A percentile compares a stretch with the other conserved stretches of the same genome.
These are phyloP conservation scores for Entoloma clypeatum DNA, from an alignment of 1,284 basidiomycete genomes.

Conservation along the genomic window DNA sequence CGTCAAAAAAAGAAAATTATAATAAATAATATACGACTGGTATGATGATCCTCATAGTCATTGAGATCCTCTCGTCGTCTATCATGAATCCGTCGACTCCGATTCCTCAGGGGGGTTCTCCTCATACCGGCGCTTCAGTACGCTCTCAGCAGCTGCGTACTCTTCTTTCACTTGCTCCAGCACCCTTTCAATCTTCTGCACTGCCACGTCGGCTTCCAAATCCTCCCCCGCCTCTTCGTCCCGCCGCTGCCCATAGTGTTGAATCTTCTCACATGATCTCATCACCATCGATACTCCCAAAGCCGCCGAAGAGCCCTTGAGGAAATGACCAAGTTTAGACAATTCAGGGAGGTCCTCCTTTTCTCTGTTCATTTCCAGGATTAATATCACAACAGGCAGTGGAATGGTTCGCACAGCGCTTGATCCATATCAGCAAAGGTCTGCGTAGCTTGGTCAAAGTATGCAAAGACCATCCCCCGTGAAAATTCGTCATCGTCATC, in stretches of 20 bases:
- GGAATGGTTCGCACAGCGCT: slow-evolving; percentile 60
- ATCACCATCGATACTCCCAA: slow-evolving; percentile 82
- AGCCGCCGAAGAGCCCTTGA: slow-evolving; percentile 93
- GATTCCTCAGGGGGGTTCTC: slow-evolving; percentile 12
- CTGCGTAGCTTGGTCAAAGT: slow-evolving; percentile 71
- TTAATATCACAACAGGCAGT: slow-evolving; percentile 9
- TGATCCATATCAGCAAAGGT: slow-evolving; percentile 81
- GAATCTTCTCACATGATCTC: slow-evolving; percentile 83
- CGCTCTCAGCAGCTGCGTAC: slow-evolving; percentile 37
- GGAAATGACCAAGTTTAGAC: slow-evolving; percentile 82
- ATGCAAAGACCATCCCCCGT: slow-evolving; percentile 72
- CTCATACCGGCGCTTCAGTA: slow-evolving; percentile 38
- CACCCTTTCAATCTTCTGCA: slow-evolving; percentile 52
- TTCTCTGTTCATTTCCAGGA: slow-evolving; percentile 35
- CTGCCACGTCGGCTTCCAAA: slow-evolving; percentile 55
- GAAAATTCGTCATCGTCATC: slow-evolving; percentile 80
- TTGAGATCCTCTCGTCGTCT: neutral
- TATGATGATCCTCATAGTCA: too few species aligned
- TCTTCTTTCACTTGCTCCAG: slow-evolving; percentile 36
- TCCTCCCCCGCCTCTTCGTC: slow-evolving; percentile 48
- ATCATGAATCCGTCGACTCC: slow-evolving; percentile 7
- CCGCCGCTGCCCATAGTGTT: slow-evolving; percentile 71
- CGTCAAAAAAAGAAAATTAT: slow-evolving; percentile 9
- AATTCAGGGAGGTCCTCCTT: slow-evolving; percentile 61
- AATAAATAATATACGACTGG: neutral